Evolutionary conservation across 169 alveolate genomes (phyloP).

Genomic region (Besnoitia besnoiti): DNA sequence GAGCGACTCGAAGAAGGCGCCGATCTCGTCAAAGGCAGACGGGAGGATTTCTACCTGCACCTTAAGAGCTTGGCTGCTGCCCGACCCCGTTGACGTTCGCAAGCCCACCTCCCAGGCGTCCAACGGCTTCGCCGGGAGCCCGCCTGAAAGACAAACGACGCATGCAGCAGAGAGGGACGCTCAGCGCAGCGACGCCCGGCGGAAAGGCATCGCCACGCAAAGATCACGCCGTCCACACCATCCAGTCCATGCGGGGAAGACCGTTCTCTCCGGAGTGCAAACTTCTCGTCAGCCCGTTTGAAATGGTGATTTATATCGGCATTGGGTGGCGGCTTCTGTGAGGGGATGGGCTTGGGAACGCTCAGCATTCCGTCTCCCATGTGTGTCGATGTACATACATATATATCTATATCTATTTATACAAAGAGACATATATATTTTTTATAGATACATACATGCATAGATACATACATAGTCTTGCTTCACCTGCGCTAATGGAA

Average conservation of each 20-base stretch:
- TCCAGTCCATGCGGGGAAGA: too few relatives aligned
- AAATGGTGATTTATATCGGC: too few relatives aligned
- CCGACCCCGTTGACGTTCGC: constrained; percentile 4
- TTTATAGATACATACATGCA: background rate
- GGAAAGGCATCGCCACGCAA: too few relatives aligned
- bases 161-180: too few relatives aligned
- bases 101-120: background rate
- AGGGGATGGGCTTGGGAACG: too few relatives aligned
- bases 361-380: background rate
- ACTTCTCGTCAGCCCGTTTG: too few relatives aligned
- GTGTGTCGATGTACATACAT: background rate
- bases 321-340: too few relatives aligned
- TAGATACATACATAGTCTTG: background rate
- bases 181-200: too few relatives aligned
- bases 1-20: constrained; percentile 43
- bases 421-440: background rate
- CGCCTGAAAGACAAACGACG: background rate
- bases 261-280: too few relatives aligned
- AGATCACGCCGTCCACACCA: too few relatives aligned
- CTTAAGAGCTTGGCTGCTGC: background rate
- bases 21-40: constrained; percentile 33
- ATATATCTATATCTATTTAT: background rate
- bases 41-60: background rate
- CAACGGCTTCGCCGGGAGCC: background rate
- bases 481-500: background rate